Base-by-base conservation (phyloP, 306 rosid species). In the Begonia masoniana region DNA sequence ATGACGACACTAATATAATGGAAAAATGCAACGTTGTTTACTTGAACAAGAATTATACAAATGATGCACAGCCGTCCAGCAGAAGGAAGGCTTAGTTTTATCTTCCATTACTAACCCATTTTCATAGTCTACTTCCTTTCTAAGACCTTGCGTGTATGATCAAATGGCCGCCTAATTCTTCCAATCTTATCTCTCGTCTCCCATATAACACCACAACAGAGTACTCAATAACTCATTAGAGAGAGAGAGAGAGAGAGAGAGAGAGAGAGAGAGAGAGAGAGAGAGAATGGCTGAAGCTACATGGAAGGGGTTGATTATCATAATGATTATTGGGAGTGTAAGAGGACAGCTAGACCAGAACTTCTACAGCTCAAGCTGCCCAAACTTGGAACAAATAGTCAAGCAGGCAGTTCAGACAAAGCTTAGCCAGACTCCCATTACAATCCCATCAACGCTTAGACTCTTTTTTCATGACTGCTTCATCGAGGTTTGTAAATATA, bases 381-480 rank as follows among this genome's bases (percentile, higher is more conserved):
- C 92, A 41, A 83, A 75, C 55, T 76, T 91, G 1, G 96, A 91
- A 54, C 24, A 50, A 45, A 61, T 81, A 0, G 97, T 91, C n/a
- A 15, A 12, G 5, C 88, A 83, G 15, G 78, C 83, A 46, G 96
- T 85, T 4, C 68, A 79, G 12, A 71, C 49, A 9, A 91, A 91
- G 68, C 23, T 81, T 6, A 35, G 56, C 7, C 82, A 77, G 47
- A 83, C 86, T 0, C 43, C 66, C 26, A 61, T 71, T 15, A 91
- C 96, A 10, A 61, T 78, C 17, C 84, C 82, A 15, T 78, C 81
- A 1, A 91, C 97, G 47, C 78, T 91, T 14, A 85, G 96, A 41
- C 70, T 91, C 16, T 91, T 85, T 57, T 71, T 91, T 42, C 97
- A 85, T 62, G 97, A 91, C 3, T 91, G 97, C 60, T 77, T 83